Evolutionary conservation across 2,329 filamentous ascomycete genomes (phyloP).

Genomic region (Penicillium sp.): DNA sequence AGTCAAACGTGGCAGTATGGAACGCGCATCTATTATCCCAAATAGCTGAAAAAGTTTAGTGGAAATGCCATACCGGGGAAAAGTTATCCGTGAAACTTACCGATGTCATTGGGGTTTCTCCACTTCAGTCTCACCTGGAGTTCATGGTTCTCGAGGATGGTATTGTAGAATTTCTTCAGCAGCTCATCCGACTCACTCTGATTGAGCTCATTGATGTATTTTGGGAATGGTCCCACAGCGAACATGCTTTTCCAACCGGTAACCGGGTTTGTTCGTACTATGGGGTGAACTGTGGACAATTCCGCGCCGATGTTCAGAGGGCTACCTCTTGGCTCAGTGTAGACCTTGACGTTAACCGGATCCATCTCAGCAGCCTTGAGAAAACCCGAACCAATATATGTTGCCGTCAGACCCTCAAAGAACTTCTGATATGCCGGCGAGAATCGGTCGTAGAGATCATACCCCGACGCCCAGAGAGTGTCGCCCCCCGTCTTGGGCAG

Average conservation of each 20-base stretch:
- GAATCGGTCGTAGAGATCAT: constrained; percentile 65
- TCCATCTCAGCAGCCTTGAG: constrained; percentile 44
- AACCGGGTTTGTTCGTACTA: constrained; percentile 62
- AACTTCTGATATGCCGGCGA: constrained; percentile 57
- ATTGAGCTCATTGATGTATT: constrained; percentile 46
- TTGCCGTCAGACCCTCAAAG: constrained; percentile 59
- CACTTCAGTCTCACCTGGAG: constrained; percentile 52
- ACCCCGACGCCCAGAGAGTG: constrained; percentile 67
- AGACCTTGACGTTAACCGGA: constrained; percentile 24
- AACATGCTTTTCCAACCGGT: constrained; percentile 63
- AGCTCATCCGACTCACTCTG: constrained; percentile 44
- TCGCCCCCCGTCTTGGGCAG: constrained; percentile 59
- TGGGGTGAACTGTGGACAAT: constrained; percentile 54
- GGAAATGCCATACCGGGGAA: background rate
- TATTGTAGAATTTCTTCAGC: constrained; percentile 43
- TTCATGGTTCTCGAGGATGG: constrained; percentile 52
- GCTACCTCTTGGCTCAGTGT: constrained; percentile 50
- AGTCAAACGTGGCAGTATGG: constrained; percentile 32
- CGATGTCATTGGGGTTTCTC: constrained; percentile 50
- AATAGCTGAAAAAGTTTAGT: constrained; percentile 20
- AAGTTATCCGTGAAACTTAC: constrained; percentile 22
- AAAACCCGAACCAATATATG: constrained; percentile 53
- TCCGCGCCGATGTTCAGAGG: constrained; percentile 55
- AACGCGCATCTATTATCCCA: constrained; percentile 38
- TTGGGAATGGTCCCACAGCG: constrained; percentile 43